Evolutionary conservation across 2,329 filamentous ascomycete genomes (phyloP), one percentile per base, ranked within the genome.

Genomic region (Chalaropsis thielavioides): DNA sequence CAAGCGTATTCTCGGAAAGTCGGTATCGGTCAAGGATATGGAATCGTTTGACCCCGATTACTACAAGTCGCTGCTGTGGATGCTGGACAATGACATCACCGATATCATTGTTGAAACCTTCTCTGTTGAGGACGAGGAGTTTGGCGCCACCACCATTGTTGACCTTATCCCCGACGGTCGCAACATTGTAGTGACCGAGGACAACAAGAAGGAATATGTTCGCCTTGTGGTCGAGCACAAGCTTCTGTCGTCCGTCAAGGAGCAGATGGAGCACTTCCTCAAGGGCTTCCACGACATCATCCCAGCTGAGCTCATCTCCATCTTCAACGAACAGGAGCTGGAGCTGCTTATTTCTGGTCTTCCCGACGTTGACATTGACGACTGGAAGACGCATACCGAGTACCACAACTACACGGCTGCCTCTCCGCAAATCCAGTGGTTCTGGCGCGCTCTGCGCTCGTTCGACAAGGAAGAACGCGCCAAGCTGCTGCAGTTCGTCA

Each of bases 391-490:
- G 76, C 96, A 96, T 76, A 95, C 92, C 1, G 95, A 99, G 73
- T 97, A 99, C 71, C 92, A 97, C 76, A 97, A 97, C 75, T 99
- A 99, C 78, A 90, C 85, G 3, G 87, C 90, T 40, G 92, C 92
- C 0, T 96, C 94, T 2, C 89, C 90, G 56, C 95, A 99, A 74
- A 96, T 99, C 67, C 92, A 97, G 74, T 99, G 94, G 94, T 99
- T 99, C 84, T 99, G 94, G 94, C 88, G 95, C 72, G 94, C 94
- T 31, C 85, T 99, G 54, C 87, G 94, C 71, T 96, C 92, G 3
- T 99, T 96, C 72, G 95, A 97, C 79, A 97, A 97, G 78, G 95
- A 99, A 78, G 95, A 99, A 77, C 89, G 90, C 67, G 94, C 94
- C 71, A 99, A 99, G 76, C 79, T 99, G 68, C 82, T 99, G 56